phyloP scores from a whole-genome alignment of 768 basidiomycete genomes.

The Trametes sanguinea region DNA sequence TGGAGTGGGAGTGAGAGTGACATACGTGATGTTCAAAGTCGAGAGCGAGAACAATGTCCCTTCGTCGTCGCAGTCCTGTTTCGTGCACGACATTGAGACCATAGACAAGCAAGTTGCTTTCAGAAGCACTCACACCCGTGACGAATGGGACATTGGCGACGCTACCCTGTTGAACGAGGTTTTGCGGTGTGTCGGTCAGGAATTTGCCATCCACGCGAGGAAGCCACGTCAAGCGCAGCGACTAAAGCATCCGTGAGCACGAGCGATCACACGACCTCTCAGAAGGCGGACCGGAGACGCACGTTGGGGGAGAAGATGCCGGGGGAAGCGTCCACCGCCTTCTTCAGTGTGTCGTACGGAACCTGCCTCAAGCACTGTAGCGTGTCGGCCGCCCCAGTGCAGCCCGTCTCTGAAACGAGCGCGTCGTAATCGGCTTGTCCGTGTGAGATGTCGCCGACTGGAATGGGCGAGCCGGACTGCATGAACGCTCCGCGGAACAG shows the following conservation, averaged over 20 bases:
- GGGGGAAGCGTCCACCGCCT: slow-evolving; percentile 39
- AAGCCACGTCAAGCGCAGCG: slow-evolving; percentile 49
- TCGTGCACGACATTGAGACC: neutral
- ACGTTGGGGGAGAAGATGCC: slow-evolving; percentile 38
- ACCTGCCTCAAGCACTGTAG: slow-evolving; percentile 44
- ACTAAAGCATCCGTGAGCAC: slow-evolving; percentile 39
- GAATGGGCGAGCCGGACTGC: slow-evolving; percentile 30
- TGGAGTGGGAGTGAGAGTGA: neutral
- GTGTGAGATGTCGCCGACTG: slow-evolving; percentile 18
- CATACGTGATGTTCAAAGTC: slow-evolving; percentile 33
- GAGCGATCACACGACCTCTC: too few relatives aligned
- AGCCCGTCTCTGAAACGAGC: slow-evolving; percentile 42
- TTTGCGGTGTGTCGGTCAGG: slow-evolving; percentile 41
- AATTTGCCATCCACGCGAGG: slow-evolving; percentile 53
- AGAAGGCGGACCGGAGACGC: slow-evolving; percentile 15
- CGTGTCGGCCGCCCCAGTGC: slow-evolving; percentile 37
- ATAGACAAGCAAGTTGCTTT: neutral
- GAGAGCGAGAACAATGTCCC: slow-evolving; percentile 45
- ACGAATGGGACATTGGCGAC: slow-evolving; percentile 53
- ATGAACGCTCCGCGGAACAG: slow-evolving; percentile 41
- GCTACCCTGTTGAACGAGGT: slow-evolving; percentile 44
- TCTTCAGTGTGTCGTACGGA: slow-evolving; percentile 34
- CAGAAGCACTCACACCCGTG: slow-evolving; percentile 34
- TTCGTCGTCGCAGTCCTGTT: slow-evolving; percentile 54
- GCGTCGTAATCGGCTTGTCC: slow-evolving; percentile 44